These are phyloP conservation scores for Cytidiella melzeri DNA, from an alignment of 768 basidiomycete genomes.

Conservation along the genomic window DNA sequence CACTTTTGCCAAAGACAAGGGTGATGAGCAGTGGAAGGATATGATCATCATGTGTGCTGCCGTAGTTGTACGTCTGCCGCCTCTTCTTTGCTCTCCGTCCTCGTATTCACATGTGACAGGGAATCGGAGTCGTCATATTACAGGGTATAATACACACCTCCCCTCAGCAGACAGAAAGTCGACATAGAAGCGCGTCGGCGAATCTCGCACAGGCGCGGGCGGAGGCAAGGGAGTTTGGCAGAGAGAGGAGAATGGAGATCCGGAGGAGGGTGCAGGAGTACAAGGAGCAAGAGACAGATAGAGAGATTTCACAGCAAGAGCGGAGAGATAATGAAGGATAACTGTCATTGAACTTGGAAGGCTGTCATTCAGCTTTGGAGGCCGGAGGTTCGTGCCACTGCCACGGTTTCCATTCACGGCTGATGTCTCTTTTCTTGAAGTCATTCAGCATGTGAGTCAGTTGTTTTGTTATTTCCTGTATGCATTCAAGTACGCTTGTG, in stretches of 20 bases:
- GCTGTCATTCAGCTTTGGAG: too few species aligned
- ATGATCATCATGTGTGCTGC: conserved; percentile 41
- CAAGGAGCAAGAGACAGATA: conserved; percentile 16
- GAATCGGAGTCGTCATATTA: conserved; percentile 39
- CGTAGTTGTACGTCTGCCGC: conserved; percentile 35
- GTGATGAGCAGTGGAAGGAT: conserved; percentile 47
- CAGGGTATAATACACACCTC: conserved; percentile 35
- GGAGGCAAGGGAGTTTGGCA: conserved; percentile 52
- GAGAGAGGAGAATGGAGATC: conserved; percentile 46
- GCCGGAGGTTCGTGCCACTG: too few species aligned
- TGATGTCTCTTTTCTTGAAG: too few species aligned
- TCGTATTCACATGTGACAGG: conserved; percentile 22
- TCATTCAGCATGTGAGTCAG: too few species aligned
- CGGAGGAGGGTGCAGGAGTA: conserved; percentile 40
- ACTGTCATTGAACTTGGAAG: too few species aligned
- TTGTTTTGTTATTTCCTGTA: too few species aligned
- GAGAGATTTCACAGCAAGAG: too few species aligned
- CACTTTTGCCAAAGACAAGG: conserved; percentile 18
- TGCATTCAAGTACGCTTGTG: too few species aligned
- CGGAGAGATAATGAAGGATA: too few species aligned
- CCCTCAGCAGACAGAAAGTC: conserved; percentile 30
- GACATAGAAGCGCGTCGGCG: conserved; percentile 45
- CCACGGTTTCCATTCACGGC: too few species aligned
- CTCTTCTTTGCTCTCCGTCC: neutral
- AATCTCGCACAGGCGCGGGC: conserved; percentile 55